phyloP scores from a whole-genome alignment of 345 rosid genomes.

The Salix koriyanagi region DNA sequence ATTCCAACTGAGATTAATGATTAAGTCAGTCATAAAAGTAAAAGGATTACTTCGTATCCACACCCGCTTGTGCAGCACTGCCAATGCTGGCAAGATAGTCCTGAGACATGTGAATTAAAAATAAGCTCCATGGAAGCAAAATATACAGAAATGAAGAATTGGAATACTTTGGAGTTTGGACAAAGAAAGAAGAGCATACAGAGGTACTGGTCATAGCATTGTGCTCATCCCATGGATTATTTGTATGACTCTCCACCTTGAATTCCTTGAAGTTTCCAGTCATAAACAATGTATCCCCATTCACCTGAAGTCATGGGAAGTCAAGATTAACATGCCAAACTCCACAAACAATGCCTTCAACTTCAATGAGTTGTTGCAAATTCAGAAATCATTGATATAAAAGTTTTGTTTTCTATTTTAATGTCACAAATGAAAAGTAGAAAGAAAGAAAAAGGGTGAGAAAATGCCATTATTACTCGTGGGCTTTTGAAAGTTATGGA shows the following conservation, averaged over 20 bases:
- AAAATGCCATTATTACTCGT: not conserved
- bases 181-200: constrained; percentile 38
- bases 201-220: constrained; percentile 83
- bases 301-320: constrained; percentile 54
- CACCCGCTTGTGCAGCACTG: constrained; percentile 51
- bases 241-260: constrained; percentile 61
- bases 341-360: not conserved
- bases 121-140: constrained; percentile 8
- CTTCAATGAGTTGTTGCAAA: not conserved
- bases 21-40: constrained; percentile 10
- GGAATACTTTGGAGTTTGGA: not conserved
- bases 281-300: constrained; percentile 91
- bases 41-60: constrained; percentile 60
- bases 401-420: not conserved
- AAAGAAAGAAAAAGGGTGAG: not conserved
- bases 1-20: constrained; percentile 4
- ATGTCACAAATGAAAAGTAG: not conserved
- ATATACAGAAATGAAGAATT: not conserved
- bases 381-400: not conserved
- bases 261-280: constrained; percentile 84
- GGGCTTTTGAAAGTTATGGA: not conserved
- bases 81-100: constrained; percentile 85
- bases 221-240: constrained; percentile 75
- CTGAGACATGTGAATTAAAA: constrained; percentile 38
- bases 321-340: constrained; percentile 5